Evolutionary conservation across 2,329 filamentous ascomycete genomes (phyloP).

Genomic region (Cladophialophora immunda): DNA sequence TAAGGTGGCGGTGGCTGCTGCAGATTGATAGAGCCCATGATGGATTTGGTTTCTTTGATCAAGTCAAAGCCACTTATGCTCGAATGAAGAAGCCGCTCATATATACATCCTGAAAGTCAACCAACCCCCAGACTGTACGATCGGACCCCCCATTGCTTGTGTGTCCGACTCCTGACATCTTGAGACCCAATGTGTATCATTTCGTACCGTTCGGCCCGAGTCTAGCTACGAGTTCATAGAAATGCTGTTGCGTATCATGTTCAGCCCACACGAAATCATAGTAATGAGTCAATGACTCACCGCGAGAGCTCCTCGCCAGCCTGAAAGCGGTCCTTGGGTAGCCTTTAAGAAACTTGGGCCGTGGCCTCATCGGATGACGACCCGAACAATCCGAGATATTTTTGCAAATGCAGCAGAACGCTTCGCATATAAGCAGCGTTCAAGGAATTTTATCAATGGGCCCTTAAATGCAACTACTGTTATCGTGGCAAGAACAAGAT

Average conservation of each 20-base stretch:
- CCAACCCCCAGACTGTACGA: neutral
- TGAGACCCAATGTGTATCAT: neutral
- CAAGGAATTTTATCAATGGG: neutral
- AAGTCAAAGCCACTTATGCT: slow-evolving; percentile 1
- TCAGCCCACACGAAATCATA: neutral
- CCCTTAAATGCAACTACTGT: neutral
- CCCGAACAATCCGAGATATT: neutral
- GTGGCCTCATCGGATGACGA: neutral
- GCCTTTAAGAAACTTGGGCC: slow-evolving; percentile 1
- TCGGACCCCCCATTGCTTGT: neutral
- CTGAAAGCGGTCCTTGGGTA: neutral
- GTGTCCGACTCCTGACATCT: neutral
- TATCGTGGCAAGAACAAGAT: slow-evolving; percentile 4
- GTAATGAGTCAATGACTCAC: neutral
- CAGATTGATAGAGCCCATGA: neutral
- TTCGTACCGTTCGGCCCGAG: slow-evolving; percentile 4
- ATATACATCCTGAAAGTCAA: neutral
- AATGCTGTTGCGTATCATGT: neutral
- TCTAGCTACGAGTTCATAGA: slow-evolving; percentile 1
- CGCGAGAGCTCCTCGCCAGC: slow-evolving; percentile 1
- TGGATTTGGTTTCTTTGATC: slow-evolving; percentile 5
- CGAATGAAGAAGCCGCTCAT: slow-evolving; percentile 5
- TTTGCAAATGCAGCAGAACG: slow-evolving; percentile 1
- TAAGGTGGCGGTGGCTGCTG: slow-evolving; percentile 7
- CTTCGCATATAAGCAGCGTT: neutral